Base-by-base conservation (phyloP, 805 yeast species). In the Cyberlindnera misumaiensis region DNA sequence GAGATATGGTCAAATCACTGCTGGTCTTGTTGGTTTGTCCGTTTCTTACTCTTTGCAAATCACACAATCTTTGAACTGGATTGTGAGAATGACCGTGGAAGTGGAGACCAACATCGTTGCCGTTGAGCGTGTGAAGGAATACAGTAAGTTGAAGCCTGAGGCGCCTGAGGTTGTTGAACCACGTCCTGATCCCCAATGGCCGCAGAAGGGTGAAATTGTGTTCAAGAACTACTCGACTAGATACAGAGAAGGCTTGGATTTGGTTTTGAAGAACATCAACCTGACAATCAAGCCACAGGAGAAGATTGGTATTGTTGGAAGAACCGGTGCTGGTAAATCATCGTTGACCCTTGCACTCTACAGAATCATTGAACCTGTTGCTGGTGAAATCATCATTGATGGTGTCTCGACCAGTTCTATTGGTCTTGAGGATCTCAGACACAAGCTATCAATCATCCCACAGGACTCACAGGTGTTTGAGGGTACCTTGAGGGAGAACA, bases 51-150 rank as follows among this genome's bases (percentile, higher is more conserved):
- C 98, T 3, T 70, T 93, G 46, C 95, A 87, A 60, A 75, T 89
- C 44, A 93, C 99, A 0, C 96, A 88, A 62, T 74, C 96, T 0
- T 73, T 93, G 62, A 90, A 88, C 61, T 90, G 97, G 97, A 87
- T 93, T 62, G 97, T 93, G 24, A 76, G 99, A 65, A 90, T 89
- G 97, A 86, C 97, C 0, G 98, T 93, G 32, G 98, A 93, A 52
- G 96, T 93, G 33, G 98, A 93, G 62, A 88, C 97, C 11, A 90
- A 88, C 62, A 89, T 93, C 65, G 98, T 93, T 28, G 84, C 95
- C 14, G 96, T 94, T 32, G 98, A 90, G 67, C 80, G 98, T 64
- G 80, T 90, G 38, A 70, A 85, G 62, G 98, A 90, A 60, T 90
- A 89, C 60, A 75, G 95, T 28, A 60, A 65, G n/a, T 67, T 93